phyloP scores from a whole-genome alignment of 768 basidiomycete genomes.

The Phaffia australis region DNA sequence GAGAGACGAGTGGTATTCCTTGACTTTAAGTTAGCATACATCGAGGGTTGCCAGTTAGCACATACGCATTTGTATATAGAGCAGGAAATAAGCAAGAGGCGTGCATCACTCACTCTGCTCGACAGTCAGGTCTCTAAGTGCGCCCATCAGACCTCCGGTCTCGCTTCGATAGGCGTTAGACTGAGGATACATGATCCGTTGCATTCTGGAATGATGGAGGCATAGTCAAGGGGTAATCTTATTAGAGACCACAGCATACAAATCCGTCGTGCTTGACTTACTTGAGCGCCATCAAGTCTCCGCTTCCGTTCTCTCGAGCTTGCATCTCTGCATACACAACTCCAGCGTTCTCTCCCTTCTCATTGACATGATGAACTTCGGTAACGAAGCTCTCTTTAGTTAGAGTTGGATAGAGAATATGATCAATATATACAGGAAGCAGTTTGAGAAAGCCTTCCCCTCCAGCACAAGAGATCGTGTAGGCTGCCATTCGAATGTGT shows the following conservation, averaged over 20 bases:
- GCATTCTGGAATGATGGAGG: constrained; percentile 46
- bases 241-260: not conserved
- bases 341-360: constrained; percentile 79
- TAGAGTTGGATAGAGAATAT: constrained; percentile 91
- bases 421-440: constrained; percentile 79
- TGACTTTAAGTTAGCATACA: constrained; percentile 47
- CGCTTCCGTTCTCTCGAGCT: constrained; percentile 83
- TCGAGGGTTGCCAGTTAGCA: not conserved
- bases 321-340: constrained; percentile 93
- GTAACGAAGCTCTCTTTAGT: constrained; percentile 66
- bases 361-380: constrained; percentile 82
- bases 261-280: constrained; percentile 37
- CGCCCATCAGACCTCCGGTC: constrained; percentile 92
- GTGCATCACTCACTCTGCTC: constrained; percentile 58
- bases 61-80: not conserved
- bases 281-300: constrained; percentile 80
- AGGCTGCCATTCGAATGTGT: constrained; percentile 51
- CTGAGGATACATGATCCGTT: constrained; percentile 66
- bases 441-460: constrained; percentile 58
- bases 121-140: constrained; percentile 68
- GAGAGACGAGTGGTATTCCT: constrained; percentile 73
- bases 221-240: constrained; percentile 21
- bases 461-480: constrained; percentile 91
- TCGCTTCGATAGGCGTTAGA: constrained; percentile 88
- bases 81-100: constrained; percentile 3